A percentile compares a stretch with the other conserved stretches of the same genome.
These are phyloP conservation scores for Pilasporangium apinafurcum DNA, from an alignment of 352 stramenopile species.

Conservation along the genomic window DNA sequence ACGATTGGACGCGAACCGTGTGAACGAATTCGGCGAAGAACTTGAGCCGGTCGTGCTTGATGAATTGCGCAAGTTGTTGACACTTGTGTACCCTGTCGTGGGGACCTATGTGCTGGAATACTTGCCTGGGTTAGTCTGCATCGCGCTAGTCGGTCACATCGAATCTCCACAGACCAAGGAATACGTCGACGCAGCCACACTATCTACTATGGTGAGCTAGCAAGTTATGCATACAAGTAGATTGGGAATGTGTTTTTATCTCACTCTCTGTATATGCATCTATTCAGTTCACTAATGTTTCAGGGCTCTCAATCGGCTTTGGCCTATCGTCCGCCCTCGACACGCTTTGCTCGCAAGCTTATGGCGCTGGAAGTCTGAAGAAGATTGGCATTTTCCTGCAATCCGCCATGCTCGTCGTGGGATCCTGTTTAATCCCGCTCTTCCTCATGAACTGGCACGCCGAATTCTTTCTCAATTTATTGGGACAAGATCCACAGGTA, in stretches of 20 bases:
- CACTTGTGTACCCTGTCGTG: too few species aligned
- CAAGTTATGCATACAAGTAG: background rate
- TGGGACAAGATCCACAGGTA: slow-evolving; percentile 56
- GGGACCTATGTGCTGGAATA: too few species aligned
- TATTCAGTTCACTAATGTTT: slow-evolving; percentile 67
- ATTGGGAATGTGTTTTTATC: background rate
- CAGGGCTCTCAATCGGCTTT: slow-evolving; percentile 65
- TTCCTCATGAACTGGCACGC: slow-evolving; percentile 62
- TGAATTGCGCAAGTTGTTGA: too few species aligned
- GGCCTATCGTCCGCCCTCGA: slow-evolving; percentile 70
- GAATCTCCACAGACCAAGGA: slow-evolving; percentile 6
- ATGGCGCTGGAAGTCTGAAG: slow-evolving; percentile 43
- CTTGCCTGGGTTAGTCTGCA: too few species aligned
- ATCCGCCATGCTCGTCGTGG: slow-evolving; percentile 49
- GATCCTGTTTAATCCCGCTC: slow-evolving; percentile 34
- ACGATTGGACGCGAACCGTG: too few species aligned
- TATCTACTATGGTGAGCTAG: background rate
- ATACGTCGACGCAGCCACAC: slow-evolving; percentile 7
- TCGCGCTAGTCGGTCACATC: slow-evolving; percentile 13
- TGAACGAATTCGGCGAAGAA: too few species aligned
- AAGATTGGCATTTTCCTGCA: slow-evolving; percentile 80
- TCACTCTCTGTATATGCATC: too few species aligned
- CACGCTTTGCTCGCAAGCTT: slow-evolving; percentile 73
- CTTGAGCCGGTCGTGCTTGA: too few species aligned
- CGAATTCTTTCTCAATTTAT: slow-evolving; percentile 31